Evolutionary conservation across 129 eudicot species (phyloP).

Genomic region (Deinandra increscens): DNA sequence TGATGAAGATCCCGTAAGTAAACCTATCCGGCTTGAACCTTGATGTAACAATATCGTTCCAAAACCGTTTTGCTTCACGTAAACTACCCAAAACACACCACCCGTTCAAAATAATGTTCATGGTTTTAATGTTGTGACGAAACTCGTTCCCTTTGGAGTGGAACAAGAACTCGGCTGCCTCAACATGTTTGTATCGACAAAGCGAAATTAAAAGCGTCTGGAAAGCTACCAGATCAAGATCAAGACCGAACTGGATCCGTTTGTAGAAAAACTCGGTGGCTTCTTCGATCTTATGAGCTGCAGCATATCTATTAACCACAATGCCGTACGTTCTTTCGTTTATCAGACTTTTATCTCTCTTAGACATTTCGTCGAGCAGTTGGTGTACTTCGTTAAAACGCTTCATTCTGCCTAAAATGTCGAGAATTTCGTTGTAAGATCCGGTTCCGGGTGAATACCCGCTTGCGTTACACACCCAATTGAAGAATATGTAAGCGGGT

Average conservation of each 20-base stretch:
- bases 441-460: slow-evolving; percentile 48
- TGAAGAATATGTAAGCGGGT: slow-evolving; percentile 66
- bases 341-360: slow-evolving; percentile 37
- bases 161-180: slow-evolving; percentile 71
- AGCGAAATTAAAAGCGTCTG: slow-evolving; percentile 65
- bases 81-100: slow-evolving; percentile 81
- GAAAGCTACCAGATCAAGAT: slow-evolving; percentile 60
- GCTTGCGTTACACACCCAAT: slow-evolving; percentile 45
- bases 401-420: slow-evolving; percentile 62
- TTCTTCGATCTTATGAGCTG: slow-evolving; percentile 73
- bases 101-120: slow-evolving; percentile 78
- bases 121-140: slow-evolving; percentile 52
- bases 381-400: slow-evolving; percentile 48
- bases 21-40: slow-evolving; percentile 56
- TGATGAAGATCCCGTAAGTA: slow-evolving; percentile 72
- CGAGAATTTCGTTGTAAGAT: slow-evolving; percentile 60
- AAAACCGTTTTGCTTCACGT: slow-evolving; percentile 72
- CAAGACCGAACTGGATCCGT: slow-evolving; percentile 55
- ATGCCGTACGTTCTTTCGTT: slow-evolving; percentile 60
- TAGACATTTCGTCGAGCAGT: slow-evolving; percentile 91
- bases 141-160: slow-evolving; percentile 51
- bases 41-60: slow-evolving; percentile 68
- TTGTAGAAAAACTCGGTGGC: slow-evolving; percentile 55
- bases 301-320: slow-evolving; percentile 60
- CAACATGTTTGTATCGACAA: slow-evolving; percentile 88